phyloP scores from a whole-genome alignment of 208 protist species.

The Acanthamoeba castellanii region DNA sequence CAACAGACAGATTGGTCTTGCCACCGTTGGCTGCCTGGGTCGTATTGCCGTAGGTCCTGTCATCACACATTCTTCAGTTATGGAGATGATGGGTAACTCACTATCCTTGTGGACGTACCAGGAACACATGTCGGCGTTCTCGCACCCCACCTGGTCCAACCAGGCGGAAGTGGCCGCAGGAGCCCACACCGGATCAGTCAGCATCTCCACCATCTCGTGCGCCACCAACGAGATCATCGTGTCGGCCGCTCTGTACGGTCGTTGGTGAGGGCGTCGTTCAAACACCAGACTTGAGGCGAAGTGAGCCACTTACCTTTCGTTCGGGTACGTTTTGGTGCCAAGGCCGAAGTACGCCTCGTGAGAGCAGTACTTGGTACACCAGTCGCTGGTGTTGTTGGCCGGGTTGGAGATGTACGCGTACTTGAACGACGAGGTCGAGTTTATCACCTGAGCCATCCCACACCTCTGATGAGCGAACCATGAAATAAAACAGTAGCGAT shows the following conservation, averaged over 20 bases:
- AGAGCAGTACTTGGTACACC: conserved; percentile 35
- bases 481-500: background rate
- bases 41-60: conserved; percentile 24
- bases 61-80: background rate
- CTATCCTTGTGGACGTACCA: too few relatives aligned
- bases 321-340: background rate
- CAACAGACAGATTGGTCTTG: background rate
- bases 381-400: conserved; percentile 6
- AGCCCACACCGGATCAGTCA: conserved; percentile 45
- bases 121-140: conserved; percentile 48
- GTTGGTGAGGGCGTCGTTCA: background rate
- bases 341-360: conserved; percentile 54
- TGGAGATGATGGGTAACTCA: background rate
- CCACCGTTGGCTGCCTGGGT: background rate
- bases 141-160: conserved; percentile 19
- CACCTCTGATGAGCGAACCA: background rate
- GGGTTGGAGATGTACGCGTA: conserved; percentile 39
- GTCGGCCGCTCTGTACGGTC: background rate
- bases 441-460: background rate
- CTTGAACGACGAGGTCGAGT: background rate
- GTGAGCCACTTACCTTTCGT: background rate
- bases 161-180: background rate
- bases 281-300: background rate
- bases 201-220: conserved; percentile 20
- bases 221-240: conserved; percentile 7